A percentile compares a stretch with the other conserved stretches of the same genome.
phyloP scores from a whole-genome alignment of 352 stramenopile genomes.

The Elongisporangium prolatum region DNA sequence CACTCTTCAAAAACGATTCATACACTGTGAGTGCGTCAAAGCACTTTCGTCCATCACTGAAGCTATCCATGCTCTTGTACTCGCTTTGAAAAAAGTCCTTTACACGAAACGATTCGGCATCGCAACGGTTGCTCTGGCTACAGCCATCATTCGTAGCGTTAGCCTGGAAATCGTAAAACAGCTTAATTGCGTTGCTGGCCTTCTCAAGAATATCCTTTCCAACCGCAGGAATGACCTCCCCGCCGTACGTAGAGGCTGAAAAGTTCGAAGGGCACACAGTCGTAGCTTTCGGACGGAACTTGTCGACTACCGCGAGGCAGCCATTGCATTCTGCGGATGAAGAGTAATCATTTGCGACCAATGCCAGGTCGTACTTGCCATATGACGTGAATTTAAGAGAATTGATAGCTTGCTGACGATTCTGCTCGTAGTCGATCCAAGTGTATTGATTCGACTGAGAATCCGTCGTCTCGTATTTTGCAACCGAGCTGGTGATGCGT shows the following conservation, averaged over 20 bases:
- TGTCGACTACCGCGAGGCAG: constrained; percentile 52
- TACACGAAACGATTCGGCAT: constrained; percentile 26
- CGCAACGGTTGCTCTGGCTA: constrained; percentile 36
- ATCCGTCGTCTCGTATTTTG: no score
- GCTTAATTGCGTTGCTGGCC: constrained; percentile 12
- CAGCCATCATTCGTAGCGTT: constrained; percentile 51
- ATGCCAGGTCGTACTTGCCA: constrained; percentile 49
- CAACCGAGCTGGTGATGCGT: no score
- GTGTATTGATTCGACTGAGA: constrained; percentile 8
- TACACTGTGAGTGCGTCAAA: constrained; percentile 23
- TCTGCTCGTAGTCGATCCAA: constrained; percentile 54
- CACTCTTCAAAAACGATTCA: constrained; percentile 16
- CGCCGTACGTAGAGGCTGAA: constrained; percentile 10
- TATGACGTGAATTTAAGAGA: constrained; percentile 31
- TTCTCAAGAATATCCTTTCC: constrained; percentile 27
- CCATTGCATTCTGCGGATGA: constrained; percentile 31
- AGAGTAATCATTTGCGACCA: constrained; percentile 51
- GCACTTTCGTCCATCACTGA: constrained; percentile 18
- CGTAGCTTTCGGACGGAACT: constrained; percentile 35
- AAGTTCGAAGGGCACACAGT: constrained; percentile 32
- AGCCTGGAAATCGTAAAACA: constrained; percentile 36
- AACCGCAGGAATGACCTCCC: constrained; percentile 13
- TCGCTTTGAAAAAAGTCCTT: constrained; percentile 38
- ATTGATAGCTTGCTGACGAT: constrained; percentile 33
- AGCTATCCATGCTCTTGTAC: constrained; percentile 11